Percentiles rank a stretch among this genome's conserved stretches.
phyloP scores from a whole-genome alignment of 495 filamentous ascomycete species.

The Opeltia flavorubescens region DNA sequence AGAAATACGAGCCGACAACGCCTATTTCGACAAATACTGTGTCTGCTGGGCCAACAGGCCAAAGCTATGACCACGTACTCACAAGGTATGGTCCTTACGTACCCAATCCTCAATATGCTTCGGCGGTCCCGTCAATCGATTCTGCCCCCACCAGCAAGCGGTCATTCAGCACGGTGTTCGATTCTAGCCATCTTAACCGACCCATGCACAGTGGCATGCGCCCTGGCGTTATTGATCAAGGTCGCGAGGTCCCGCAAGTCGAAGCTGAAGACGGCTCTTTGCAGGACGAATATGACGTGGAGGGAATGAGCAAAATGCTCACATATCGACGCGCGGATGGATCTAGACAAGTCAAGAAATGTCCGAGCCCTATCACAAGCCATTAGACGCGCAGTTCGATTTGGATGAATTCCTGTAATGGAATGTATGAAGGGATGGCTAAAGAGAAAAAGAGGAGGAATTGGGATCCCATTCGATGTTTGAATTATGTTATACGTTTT shows the following conservation, averaged over 20 bases:
- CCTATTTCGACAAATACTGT: neutral
- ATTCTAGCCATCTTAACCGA: slow-evolving; percentile 6
- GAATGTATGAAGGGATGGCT: too few species aligned
- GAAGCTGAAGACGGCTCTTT: slow-evolving; percentile 14
- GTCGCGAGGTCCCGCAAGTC: slow-evolving; percentile 11
- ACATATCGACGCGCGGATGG: slow-evolving; percentile 17
- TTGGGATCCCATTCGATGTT: too few species aligned
- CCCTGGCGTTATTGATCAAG: slow-evolving; percentile 8
- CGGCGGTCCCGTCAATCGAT: neutral
- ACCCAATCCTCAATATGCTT: neutral
- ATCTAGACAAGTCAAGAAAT: slow-evolving; percentile 14
- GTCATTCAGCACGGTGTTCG: slow-evolving; percentile 10
- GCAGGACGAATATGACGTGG: slow-evolving; percentile 10
- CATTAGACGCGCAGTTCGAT: too few species aligned
- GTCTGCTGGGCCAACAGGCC: neutral
- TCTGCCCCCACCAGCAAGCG: slow-evolving; percentile 8
- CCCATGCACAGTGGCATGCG: slow-evolving; percentile 14
- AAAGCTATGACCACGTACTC: neutral
- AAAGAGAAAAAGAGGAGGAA: too few species aligned
- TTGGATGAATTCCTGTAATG: too few species aligned
- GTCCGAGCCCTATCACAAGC: slow-evolving; percentile 10
- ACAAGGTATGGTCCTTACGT: neutral
- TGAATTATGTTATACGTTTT: too few species aligned
- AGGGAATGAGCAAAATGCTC: slow-evolving; percentile 3
- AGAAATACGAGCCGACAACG: neutral